Base-by-base conservation (phyloP, 2,329 filamentous ascomycete species). In the Talaromyces sp. region DNA sequence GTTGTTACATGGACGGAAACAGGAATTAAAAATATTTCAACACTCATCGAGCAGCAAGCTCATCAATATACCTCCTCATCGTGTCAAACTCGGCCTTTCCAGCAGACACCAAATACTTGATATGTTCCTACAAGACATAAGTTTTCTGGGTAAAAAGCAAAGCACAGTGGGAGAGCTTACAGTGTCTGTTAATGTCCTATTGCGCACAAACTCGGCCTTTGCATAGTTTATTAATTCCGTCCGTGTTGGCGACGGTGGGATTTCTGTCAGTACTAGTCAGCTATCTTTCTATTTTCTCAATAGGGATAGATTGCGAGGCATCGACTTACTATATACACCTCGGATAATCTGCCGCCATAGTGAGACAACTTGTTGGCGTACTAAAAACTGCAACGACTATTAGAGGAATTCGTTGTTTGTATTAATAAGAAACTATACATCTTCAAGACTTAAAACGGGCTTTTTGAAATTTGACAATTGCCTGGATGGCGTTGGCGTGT, bases 1-100 rank as follows among this genome's bases (percentile, higher is more conserved):
- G 17, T 38, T 38, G 9, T 38, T 38, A n/a, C 17, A 38, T 9
- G 12, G 35, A n/a, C 12, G 17, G 17, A 38, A 38, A 14, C 26
- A 26, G 14, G 17, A 24, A 46, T 46, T 31, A 2, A 29, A n/a
- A 1, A 32, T 57, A 17, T 54, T 51, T 48, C 3, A 53, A 51
- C 31, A 31, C 29, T 53, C 29, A 53, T 67, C 61, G 70, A 43
- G 55, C 24, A 31, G 71, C 69, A 64, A 78, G 72, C 65, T 79
- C 77, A 58, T 79, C 77, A 29, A 80, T 75, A 67, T 79, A 79
- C 43, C 77, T 71, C 58, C 68, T 74, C 76, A 80, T 78, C 4
- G 70, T 75, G 58, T 80, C 75, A 54, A 79, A 79, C 61, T 80
- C 78, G 2, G 77, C 65, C 62, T 79, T 79, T 3, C 77, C 78